Percentiles rank a stretch among this genome's conserved stretches.
These are phyloP conservation scores for Capronia americana DNA, from an alignment of 2,329 filamentous ascomycete genomes.

Conservation along the genomic window DNA sequence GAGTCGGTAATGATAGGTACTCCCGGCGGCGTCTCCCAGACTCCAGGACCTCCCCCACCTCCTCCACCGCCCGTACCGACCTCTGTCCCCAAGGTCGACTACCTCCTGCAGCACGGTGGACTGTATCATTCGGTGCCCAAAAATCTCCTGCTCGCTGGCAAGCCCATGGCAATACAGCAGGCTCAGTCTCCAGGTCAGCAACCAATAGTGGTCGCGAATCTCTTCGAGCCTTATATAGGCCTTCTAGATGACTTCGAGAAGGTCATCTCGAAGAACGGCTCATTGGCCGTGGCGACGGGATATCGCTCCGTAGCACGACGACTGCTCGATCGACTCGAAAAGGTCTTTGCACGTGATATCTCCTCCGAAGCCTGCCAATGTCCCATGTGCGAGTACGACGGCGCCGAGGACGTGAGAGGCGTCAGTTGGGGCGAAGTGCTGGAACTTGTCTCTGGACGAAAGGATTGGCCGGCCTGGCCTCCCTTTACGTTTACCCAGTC, in stretches of 20 bases:
- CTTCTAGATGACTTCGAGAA: conserved; percentile 84
- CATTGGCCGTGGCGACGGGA: conserved; percentile 90
- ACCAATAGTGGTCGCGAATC: conserved; percentile 69
- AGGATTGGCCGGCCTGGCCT: conserved; percentile 86
- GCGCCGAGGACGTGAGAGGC: conserved; percentile 66
- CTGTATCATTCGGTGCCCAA: conserved; percentile 74
- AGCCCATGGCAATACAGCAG: conserved; percentile 49
- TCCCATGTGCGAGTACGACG: conserved; percentile 77
- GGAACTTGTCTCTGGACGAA: conserved; percentile 86
- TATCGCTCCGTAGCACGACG: conserved; percentile 93
- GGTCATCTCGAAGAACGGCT: conserved; percentile 83
- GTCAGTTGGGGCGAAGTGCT: conserved; percentile 95
- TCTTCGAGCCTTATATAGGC: conserved; percentile 83
- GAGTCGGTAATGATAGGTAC: conserved; percentile 35
- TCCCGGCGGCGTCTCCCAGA: conserved; percentile 44
- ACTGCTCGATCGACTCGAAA: conserved; percentile 86
- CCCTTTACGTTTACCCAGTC: conserved; percentile 77
- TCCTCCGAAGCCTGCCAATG: conserved; percentile 85
- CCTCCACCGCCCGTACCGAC: conserved; percentile 71
- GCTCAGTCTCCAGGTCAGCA: conserved; percentile 69
- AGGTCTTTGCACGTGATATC: conserved; percentile 91
- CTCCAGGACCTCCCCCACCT: conserved; percentile 72
- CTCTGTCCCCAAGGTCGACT: conserved; percentile 84
- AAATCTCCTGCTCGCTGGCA: conserved; percentile 64
- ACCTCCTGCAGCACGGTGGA: conserved; percentile 87